Evolutionary conservation across 371 early-diverging fungal genomes (phyloP), one percentile per base, ranked within the genome.

Genomic region (Apophysomyces elegans): DNA sequence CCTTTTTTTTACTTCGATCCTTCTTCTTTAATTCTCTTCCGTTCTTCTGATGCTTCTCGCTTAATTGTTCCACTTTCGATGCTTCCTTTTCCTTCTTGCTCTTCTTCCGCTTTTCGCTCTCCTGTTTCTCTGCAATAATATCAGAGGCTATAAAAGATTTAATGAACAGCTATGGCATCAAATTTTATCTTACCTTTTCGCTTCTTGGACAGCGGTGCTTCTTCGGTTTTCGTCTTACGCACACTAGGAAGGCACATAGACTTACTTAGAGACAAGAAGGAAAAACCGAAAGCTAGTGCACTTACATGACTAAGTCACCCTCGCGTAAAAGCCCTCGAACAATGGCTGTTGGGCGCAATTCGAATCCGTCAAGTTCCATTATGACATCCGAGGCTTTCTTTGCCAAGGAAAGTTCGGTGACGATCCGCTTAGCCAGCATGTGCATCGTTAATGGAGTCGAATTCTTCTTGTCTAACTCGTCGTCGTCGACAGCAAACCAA

Each of bases 301-400:
- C 54, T 50, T 50, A 50, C 54, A 50, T 5, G 6, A 50, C 16
- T 4, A 5, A 21, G 5, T 50, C 54, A 26, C 21, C 54, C 32
- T 50, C 54, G 9, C 54, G 54, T 11, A 50, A 21, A 0, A 50
- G 21, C 54, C 9, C 54, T 50, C 54, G 54, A 21, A 50, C 54
- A 50, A 21, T 16, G 21, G 54, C n/a, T 7, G 54, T 50, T 8
- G 54, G 54, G 5, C 54, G 54, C 54, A 50, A 18, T 21, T 50
- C 54, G 21, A 50, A 50, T 11, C 54, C 54, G 21, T 50, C 54
- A 5, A 50, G 9, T 16, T 16, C 21, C 7, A 50, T 21, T 26
- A 26, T 50, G 54, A 50, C 54, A 50, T 50, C 54, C 7, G 54
- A 50, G 4, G 54, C 54, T 50, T 50, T 50, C 54, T 50, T 50